These are phyloP conservation scores for Marasmius fiardii DNA, from an alignment of 1,284 basidiomycete species.

Conservation along the genomic window DNA sequence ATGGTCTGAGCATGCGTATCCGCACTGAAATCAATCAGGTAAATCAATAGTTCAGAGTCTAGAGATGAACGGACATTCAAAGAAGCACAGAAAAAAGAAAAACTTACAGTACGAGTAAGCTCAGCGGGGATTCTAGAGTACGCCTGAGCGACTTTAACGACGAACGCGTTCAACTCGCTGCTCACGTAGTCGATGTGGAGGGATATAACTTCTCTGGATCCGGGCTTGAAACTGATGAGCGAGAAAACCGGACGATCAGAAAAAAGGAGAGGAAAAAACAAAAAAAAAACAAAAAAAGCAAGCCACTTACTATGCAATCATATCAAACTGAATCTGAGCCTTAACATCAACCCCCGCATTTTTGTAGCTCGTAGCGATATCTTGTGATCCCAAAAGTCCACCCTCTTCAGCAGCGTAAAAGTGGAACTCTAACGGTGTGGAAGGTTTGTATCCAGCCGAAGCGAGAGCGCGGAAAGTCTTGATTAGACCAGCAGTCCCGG, in stretches of 20 bases:
- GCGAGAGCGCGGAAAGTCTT: slow-evolving; percentile 48
- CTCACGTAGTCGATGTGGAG: neutral
- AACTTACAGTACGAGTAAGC: slow-evolving; percentile 15
- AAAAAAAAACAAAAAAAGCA: neutral
- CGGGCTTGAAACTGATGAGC: neutral
- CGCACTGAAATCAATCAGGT: slow-evolving; percentile 2
- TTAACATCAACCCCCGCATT: slow-evolving; percentile 33
- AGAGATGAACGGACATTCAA: slow-evolving; percentile 12
- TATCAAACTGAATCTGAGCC: slow-evolving; percentile 30
- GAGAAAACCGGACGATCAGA: neutral
- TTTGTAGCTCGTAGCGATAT: slow-evolving; percentile 46
- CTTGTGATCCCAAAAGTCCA: slow-evolving; percentile 52
- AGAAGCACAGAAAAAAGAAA: no score
- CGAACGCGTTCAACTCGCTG: neutral
- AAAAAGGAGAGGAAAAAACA: neutral
- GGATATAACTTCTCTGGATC: neutral
- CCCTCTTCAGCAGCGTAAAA: slow-evolving; percentile 54
- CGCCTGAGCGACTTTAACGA: neutral
- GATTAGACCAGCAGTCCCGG: slow-evolving; percentile 32
- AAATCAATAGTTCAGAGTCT: no score
- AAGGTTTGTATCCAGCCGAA: slow-evolving; percentile 36
- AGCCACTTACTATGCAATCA: slow-evolving; percentile 12
- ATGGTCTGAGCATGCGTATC: slow-evolving; percentile 12
- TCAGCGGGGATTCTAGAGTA: neutral
- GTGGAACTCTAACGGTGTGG: slow-evolving; percentile 50